phyloP scores from a whole-genome alignment of 495 filamentous ascomycete species.

The Penicillium antarcticum region DNA sequence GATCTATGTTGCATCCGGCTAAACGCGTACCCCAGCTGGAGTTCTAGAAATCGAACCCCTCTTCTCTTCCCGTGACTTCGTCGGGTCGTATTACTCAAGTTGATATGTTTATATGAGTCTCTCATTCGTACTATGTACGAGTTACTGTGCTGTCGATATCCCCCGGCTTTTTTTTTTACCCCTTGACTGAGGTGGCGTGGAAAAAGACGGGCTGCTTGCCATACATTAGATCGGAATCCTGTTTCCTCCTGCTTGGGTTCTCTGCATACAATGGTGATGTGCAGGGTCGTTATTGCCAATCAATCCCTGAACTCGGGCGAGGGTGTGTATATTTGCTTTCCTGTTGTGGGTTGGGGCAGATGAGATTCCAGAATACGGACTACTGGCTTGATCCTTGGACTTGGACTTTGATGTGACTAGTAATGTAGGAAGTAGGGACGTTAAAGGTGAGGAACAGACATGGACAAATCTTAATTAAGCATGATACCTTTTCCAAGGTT shows the following conservation, averaged over 20 bases:
- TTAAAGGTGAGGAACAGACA: no score
- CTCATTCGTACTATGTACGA: background rate
- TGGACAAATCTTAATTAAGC: no score
- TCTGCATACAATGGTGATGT: background rate
- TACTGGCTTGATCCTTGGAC: background rate
- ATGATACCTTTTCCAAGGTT: no score
- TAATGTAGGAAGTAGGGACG: background rate
- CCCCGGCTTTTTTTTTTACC: background rate
- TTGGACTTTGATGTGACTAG: background rate
- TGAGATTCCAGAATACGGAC: background rate
- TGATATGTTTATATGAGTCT: background rate
- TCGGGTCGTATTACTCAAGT: slow-evolving; percentile 9
- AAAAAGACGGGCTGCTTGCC: background rate
- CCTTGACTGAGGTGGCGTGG: background rate
- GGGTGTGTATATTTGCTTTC: background rate
- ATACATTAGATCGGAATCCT: background rate
- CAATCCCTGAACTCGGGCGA: no score
- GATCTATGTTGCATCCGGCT: slow-evolving; percentile 8
- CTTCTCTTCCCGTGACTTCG: slow-evolving; percentile 3
- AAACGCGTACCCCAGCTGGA: slow-evolving; percentile 6
- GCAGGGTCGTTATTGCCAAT: background rate
- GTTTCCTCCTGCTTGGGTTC: background rate
- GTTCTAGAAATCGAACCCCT: slow-evolving; percentile 15
- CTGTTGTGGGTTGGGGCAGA: background rate
- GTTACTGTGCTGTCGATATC: background rate